Conservation (phyloP, 2,329 filamentous ascomycete genomes). For the Diaporthe sp. region DNA sequence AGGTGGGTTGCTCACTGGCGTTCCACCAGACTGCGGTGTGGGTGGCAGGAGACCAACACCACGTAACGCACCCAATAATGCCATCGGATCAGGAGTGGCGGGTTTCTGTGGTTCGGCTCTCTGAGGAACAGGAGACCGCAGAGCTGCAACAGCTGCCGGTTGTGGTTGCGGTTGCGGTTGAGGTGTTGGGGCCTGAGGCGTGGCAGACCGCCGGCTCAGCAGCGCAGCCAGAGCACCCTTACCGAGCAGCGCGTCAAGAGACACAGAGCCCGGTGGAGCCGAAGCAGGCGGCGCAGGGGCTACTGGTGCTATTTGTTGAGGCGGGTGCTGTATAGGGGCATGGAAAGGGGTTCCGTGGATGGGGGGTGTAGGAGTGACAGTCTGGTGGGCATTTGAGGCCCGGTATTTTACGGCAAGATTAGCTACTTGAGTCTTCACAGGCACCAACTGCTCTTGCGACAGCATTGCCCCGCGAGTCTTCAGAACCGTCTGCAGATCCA, state of each 20-base stretch:
- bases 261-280: constrained; percentile 54
- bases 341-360: constrained; percentile 50
- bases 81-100: constrained; percentile 62
- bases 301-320: constrained; percentile 50
- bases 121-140: constrained; percentile 65
- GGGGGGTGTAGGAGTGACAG: constrained; percentile 50
- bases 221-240: constrained; percentile 71
- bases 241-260: constrained; percentile 71
- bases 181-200: constrained; percentile 63
- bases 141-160: constrained; percentile 50
- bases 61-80: constrained; percentile 76
- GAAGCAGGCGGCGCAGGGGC: constrained; percentile 50
- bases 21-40: constrained; percentile 56
- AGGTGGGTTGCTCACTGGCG: constrained; percentile 50
- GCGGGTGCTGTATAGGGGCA: constrained; percentile 49
- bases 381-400: constrained; percentile 56
- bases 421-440: constrained; percentile 88
- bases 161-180: constrained; percentile 47
- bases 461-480: constrained; percentile 76
- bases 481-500: constrained; percentile 86
- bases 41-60: constrained; percentile 75
- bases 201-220: constrained; percentile 66
- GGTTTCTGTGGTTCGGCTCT: constrained; percentile 56
- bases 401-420: constrained; percentile 77
- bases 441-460: constrained; percentile 83